These are phyloP conservation scores for Coniochaeta sp. DNA, from an alignment of 2,329 filamentous ascomycete genomes.

Conservation along the genomic window DNA sequence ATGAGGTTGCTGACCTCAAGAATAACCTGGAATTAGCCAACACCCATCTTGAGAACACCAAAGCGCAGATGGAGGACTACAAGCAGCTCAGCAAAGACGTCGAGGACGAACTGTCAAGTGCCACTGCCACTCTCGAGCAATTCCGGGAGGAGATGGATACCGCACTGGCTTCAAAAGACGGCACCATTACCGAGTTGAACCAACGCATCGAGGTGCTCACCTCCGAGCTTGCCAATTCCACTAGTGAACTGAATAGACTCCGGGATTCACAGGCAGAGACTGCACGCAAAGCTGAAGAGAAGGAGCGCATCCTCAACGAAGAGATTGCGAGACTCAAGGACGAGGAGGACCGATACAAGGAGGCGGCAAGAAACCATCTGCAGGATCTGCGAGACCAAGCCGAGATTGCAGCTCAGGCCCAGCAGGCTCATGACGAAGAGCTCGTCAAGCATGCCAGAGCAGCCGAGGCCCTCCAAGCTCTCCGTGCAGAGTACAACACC, in stretches of 20 bases:
- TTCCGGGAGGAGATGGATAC: slow-evolving; percentile 81
- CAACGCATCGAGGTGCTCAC: slow-evolving; percentile 79
- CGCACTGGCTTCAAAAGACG: slow-evolving; percentile 68
- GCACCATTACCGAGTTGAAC: slow-evolving; percentile 71
- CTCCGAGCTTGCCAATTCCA: slow-evolving; percentile 71
- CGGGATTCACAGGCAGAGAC: slow-evolving; percentile 75
- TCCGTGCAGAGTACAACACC: slow-evolving; percentile 74
- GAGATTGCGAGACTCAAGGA: slow-evolving; percentile 79
- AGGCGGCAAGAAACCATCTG: slow-evolving; percentile 77
- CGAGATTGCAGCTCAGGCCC: slow-evolving; percentile 85
- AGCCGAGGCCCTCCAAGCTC: slow-evolving; percentile 71
- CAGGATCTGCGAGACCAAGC: slow-evolving; percentile 90
- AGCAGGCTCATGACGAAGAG: slow-evolving; percentile 92
- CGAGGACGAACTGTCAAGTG: slow-evolving; percentile 77
- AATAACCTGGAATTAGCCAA: slow-evolving; percentile 77
- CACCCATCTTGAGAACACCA: slow-evolving; percentile 72
- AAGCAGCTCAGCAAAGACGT: slow-evolving; percentile 78
- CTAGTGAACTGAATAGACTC: slow-evolving; percentile 71
- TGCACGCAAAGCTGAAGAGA: slow-evolving; percentile 64
- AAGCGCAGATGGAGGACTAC: slow-evolving; percentile 78
- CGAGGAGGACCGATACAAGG: slow-evolving; percentile 70
- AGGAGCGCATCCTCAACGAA: slow-evolving; percentile 69
- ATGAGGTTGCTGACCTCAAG: slow-evolving; percentile 80
- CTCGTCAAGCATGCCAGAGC: slow-evolving; percentile 92
- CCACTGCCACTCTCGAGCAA: slow-evolving; percentile 75